A percentile compares a stretch with the other conserved stretches of the same genome.
Evolutionary conservation across 805 yeast genomes (phyloP).

Genomic region (Kregervanrija delftensis): DNA sequence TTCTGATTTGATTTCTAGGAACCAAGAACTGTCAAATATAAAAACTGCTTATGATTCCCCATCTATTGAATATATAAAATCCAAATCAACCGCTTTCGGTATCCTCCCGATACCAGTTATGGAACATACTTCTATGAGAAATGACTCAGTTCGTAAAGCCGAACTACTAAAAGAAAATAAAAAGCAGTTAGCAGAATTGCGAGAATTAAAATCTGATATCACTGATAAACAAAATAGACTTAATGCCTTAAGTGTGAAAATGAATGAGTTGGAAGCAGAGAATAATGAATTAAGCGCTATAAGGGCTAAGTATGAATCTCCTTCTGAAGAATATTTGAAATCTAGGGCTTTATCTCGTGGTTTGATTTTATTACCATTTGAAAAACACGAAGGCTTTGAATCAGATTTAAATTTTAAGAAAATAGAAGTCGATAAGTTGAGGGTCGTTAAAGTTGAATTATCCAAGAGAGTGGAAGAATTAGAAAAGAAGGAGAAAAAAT

Average conservation of each 20-base stretch:
- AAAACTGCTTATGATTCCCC: slow-evolving; percentile 18
- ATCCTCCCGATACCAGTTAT: slow-evolving; percentile 15
- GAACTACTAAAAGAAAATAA: slow-evolving; percentile 1
- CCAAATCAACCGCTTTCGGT: slow-evolving; percentile 12
- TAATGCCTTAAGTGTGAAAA: slow-evolving; percentile 1
- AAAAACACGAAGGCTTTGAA: neutral
- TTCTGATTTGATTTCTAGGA: neutral
- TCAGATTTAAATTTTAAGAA: neutral
- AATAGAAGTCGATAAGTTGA: slow-evolving; percentile 1
- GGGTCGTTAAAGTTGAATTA: neutral
- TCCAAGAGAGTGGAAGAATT: neutral
- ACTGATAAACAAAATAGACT: slow-evolving; percentile 3
- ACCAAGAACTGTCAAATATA: slow-evolving; percentile 10
- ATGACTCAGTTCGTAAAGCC: slow-evolving; percentile 5
- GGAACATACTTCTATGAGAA: slow-evolving; percentile 9
- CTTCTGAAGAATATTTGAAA: slow-evolving; percentile 9
- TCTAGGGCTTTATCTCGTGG: neutral
- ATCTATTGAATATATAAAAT: slow-evolving; percentile 20
- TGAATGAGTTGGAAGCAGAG: neutral
- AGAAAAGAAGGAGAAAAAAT: neutral
- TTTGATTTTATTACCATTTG: neutral
- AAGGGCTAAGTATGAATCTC: slow-evolving; percentile 6
- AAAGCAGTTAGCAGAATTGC: slow-evolving; percentile 7
- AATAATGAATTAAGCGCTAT: slow-evolving; percentile 2
- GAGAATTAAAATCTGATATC: slow-evolving; percentile 5